Evolutionary conservation across 306 rosid species (phyloP), one percentile per base, ranked within the genome.

Genomic region (Hippophae gyantsensis): DNA sequence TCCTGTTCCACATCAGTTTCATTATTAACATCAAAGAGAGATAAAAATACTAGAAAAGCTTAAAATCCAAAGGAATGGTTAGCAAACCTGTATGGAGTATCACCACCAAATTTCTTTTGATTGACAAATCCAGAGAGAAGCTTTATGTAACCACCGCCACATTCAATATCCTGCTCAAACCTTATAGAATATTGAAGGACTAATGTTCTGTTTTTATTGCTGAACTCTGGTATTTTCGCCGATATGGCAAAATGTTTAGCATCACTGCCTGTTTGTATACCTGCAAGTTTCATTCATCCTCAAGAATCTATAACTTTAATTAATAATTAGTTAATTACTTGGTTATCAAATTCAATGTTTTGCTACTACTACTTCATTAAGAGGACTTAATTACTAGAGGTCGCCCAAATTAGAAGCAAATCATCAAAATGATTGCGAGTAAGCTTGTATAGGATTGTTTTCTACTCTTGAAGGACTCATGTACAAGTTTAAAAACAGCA

Each of bases 121-220:
- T 87, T 92, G 67, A 92, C 98, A 83, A 79, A 90, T 58, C 92
- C 98, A 69, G 98, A 87, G 48, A 75, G 83, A 67, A 92, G 96
- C 79, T 90, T 90, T 60, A 90, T 76, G 76, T 90, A 90, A 57
- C 96, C 98, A 9, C 98, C 98, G 7, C 96, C 98, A 10, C 98
- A 87, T 76, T 92, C 98, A 67, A 92, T 87, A 58, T 87, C 98
- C 82, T 92, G 98, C 67, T 92, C 98, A 72, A 92, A 79, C 51
- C 74, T 85, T 58, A 92, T 70, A 13, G 98, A 92, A 66, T 92
- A 92, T 76, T 92, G 98, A 48, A 92, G 61, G 63, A 92, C 95
- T 65, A 87, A 72, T 6, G 98, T 92, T 71, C 78, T 76, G 70
- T 92, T 78, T 77, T 77, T 74, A 49, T 92, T 92, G 77, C 50